Evolutionary conservation across 805 yeast genomes (phyloP).

Genomic region (Saccharomycopsis amapae): DNA sequence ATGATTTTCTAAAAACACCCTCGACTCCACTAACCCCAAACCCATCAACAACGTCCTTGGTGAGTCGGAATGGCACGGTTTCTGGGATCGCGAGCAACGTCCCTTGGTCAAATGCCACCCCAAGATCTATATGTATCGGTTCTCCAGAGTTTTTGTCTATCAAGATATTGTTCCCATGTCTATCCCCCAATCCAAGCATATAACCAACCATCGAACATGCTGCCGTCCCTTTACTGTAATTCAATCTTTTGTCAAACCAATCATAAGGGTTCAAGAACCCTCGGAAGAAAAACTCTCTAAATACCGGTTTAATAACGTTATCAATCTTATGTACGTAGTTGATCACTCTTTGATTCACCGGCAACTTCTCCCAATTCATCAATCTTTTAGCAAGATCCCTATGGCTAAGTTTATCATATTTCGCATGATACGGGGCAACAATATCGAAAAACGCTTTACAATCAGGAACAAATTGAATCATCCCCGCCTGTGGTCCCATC

Average conservation of each 20-base stretch:
- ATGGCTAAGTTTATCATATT: conserved; percentile 39
- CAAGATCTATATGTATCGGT: conserved; percentile 92
- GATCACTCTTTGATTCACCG: conserved; percentile 36
- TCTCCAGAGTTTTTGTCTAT: conserved; percentile 81
- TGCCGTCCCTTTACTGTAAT: conserved; percentile 74
- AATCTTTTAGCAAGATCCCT: conserved; percentile 58
- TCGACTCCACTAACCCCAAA: conserved; percentile 73
- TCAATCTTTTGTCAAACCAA: conserved; percentile 65
- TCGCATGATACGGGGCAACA: conserved; percentile 54
- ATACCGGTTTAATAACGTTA: conserved; percentile 51
- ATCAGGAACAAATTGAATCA: conserved; percentile 81
- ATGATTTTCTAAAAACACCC: conserved; percentile 66
- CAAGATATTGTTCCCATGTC: conserved; percentile 87
- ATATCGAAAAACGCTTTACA: conserved; percentile 67
- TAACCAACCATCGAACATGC: conserved; percentile 82
- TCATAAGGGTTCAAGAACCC: conserved; percentile 56
- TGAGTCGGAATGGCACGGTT: conserved; percentile 85
- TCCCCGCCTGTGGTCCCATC: conserved; percentile 78
- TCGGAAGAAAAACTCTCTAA: conserved; percentile 64
- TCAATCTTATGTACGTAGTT: conserved; percentile 42
- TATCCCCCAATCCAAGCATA: conserved; percentile 86
- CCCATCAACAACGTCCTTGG: conserved; percentile 84
- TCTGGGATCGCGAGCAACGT: conserved; percentile 80
- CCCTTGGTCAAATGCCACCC: conserved; percentile 96
- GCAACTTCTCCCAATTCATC: conserved; percentile 47